A percentile compares a stretch with the other conserved stretches of the same genome.
Conservation (phyloP, 768 basidiomycete genomes). For the Mrakia blollopis region DNA sequence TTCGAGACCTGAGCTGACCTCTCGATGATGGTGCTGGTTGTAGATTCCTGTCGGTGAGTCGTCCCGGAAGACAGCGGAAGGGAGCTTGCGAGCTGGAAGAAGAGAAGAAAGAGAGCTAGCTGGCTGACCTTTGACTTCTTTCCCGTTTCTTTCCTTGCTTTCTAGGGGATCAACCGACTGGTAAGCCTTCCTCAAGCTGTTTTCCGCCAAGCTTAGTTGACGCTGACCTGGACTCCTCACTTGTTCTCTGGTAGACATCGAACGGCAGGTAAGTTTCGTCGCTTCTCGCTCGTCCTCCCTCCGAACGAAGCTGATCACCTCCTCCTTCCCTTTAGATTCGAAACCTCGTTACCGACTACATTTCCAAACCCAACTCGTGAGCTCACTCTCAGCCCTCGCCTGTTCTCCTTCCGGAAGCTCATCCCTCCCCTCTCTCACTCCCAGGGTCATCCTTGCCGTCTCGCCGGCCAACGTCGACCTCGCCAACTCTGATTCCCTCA, state of each 20-base stretch:
- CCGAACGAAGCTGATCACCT: not conserved
- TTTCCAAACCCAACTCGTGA: slow-evolving; percentile 92
- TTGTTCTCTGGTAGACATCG: slow-evolving; percentile 10
- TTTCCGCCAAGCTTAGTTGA: not conserved
- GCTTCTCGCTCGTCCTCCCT: not conserved
- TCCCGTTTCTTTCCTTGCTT: not conserved
- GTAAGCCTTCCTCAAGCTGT: not conserved
- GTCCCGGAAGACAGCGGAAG: not conserved
- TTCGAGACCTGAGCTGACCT: not conserved
- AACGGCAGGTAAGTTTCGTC: slow-evolving; percentile 12
- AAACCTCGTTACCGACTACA: slow-evolving; percentile 88
- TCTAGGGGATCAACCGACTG: slow-evolving; percentile 15
- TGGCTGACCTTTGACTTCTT: not conserved
- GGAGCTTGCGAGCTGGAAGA: not conserved
- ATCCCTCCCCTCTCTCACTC: not conserved
- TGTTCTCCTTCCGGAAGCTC: not conserved
- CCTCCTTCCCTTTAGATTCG: slow-evolving; percentile 58
- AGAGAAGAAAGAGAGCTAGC: not conserved
- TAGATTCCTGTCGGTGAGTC: slow-evolving; percentile 74
- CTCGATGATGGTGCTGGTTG: not conserved
- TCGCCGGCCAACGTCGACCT: slow-evolving; percentile 97
- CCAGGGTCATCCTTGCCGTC: slow-evolving; percentile 89
- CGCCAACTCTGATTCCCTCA: slow-evolving; percentile 95
- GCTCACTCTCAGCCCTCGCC: not conserved
- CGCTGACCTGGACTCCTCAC: not conserved